phyloP scores from a whole-genome alignment of 2,329 filamentous ascomycete species.

The Lachnellula arida region DNA sequence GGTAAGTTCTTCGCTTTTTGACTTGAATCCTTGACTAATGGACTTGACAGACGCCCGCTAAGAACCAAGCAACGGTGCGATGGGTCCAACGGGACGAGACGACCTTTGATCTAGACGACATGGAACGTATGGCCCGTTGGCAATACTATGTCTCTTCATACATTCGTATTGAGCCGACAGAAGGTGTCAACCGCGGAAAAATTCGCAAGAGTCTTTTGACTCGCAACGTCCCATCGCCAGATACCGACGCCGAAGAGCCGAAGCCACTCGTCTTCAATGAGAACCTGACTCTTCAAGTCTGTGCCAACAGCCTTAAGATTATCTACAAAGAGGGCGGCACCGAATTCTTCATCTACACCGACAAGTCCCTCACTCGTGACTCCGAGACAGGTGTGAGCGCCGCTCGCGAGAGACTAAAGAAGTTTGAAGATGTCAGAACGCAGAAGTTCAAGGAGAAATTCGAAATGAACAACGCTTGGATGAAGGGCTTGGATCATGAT shows the following conservation, averaged over 20 bases:
- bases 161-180: conserved; percentile 82
- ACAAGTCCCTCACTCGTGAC: conserved; percentile 34
- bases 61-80: conserved; percentile 66
- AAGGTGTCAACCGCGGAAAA: conserved; percentile 63
- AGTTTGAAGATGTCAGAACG: conserved; percentile 33
- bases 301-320: conserved; percentile 73
- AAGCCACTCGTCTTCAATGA: conserved; percentile 58
- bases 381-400: conserved; percentile 29
- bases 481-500: conserved; percentile 44
- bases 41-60: conserved; percentile 56
- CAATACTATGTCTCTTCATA: conserved; percentile 94
- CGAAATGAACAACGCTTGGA: conserved; percentile 47
- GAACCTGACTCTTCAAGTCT: conserved; percentile 67
- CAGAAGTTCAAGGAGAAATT: conserved; percentile 48
- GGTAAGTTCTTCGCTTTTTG: conserved; percentile 55
- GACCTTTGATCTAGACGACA: conserved; percentile 83
- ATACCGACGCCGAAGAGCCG: conserved; percentile 58
- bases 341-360: conserved; percentile 64
- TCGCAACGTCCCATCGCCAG: conserved; percentile 61
- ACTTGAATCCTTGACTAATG: conserved; percentile 10
- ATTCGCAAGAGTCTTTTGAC: conserved; percentile 66
- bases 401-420: conserved; percentile 31
- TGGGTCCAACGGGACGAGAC: conserved; percentile 64
- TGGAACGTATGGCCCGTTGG: conserved; percentile 80
- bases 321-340: conserved; percentile 67